Conservation (phyloP, 106 monocot species). For the Acorus gramineus region DNA sequence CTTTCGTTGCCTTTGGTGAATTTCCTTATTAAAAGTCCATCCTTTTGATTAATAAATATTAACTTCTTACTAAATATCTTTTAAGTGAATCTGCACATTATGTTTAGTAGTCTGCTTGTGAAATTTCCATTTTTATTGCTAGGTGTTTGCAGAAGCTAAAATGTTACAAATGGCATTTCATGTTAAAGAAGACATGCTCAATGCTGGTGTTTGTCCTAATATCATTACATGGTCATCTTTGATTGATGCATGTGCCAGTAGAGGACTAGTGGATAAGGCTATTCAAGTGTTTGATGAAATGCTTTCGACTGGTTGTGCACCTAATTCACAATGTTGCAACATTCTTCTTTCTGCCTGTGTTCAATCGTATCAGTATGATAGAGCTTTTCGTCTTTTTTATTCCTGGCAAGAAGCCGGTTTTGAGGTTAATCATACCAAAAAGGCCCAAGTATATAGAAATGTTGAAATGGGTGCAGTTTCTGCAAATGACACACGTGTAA, state of each 20-base stretch:
- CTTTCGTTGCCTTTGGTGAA: background rate
- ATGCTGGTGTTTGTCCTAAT: conserved; percentile 55
- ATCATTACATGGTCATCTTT: conserved; percentile 77
- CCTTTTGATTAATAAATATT: too few relatives aligned
- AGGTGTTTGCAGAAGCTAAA: conserved; percentile 88
- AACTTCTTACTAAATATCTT: too few relatives aligned
- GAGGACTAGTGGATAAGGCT: conserved; percentile 46
- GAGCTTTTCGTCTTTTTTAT: conserved; percentile 71
- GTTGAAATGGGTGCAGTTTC: conserved; percentile 3
- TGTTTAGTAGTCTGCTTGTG: background rate
- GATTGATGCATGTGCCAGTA: conserved; percentile 66
- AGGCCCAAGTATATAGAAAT: background rate
- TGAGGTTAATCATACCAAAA: conserved; percentile 13
- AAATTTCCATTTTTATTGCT: conserved; percentile 1
- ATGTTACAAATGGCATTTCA: conserved; percentile 76
- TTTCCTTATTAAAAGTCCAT: background rate
- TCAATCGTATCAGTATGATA: conserved; percentile 70
- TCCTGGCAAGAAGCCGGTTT: conserved; percentile 65
- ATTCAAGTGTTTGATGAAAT: conserved; percentile 76
- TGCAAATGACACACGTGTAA: conserved; percentile 3
- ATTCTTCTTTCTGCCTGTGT: conserved; percentile 74
- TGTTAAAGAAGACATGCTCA: conserved; percentile 71
- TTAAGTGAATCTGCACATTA: background rate
- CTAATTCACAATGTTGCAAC: conserved; percentile 82
- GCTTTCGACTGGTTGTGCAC: conserved; percentile 62